These are phyloP conservation scores for Ustilaginoidea virens DNA, from an alignment of 2,329 filamentous ascomycete species.

Conservation along the genomic window DNA sequence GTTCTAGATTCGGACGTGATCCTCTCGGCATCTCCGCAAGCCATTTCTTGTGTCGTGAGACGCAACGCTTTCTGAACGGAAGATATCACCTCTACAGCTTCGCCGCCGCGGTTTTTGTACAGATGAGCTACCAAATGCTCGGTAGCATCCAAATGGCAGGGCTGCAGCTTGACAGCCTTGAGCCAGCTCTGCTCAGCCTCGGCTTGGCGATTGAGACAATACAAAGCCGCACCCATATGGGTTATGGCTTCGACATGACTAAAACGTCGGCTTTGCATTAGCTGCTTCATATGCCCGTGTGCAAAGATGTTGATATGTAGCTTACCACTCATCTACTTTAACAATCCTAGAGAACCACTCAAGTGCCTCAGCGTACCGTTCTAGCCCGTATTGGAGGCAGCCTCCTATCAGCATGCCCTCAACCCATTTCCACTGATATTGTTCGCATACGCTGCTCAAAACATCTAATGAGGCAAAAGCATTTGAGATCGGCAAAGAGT, in stretches of 20 bases:
- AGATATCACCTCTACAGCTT: conserved; percentile 78
- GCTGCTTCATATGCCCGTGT: conserved; percentile 5
- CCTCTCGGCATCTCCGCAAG: too few species aligned
- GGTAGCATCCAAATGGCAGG: conserved; percentile 84
- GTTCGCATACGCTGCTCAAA: conserved; percentile 58
- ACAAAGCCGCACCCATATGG: conserved; percentile 77
- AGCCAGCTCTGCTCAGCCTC: conserved; percentile 83
- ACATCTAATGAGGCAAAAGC: conserved; percentile 57
- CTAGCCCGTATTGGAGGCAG: conserved; percentile 80
- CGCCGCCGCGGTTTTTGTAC: conserved; percentile 66
- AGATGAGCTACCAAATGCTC: conserved; percentile 85
- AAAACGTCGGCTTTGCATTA: conserved; percentile 10
- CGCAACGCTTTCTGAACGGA: conserved; percentile 65
- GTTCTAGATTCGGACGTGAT: too few species aligned
- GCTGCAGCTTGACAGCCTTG: conserved; percentile 65
- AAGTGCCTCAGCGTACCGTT: conserved; percentile 63
- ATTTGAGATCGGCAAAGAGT: conserved; percentile 27
- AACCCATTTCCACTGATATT: conserved; percentile 75
- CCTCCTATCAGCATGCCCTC: conserved; percentile 87
- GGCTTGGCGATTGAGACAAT: conserved; percentile 65
- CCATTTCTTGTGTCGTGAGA: background rate
- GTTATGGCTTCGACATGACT: conserved; percentile 88
- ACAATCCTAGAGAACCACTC: conserved; percentile 57
- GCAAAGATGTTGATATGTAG: conserved; percentile 15
- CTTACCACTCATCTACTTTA: conserved; percentile 38